A percentile compares a stretch with the other conserved stretches of the same genome.
Conservation (phyloP, 805 yeast genomes). For the Torulaspora quercuum region DNA sequence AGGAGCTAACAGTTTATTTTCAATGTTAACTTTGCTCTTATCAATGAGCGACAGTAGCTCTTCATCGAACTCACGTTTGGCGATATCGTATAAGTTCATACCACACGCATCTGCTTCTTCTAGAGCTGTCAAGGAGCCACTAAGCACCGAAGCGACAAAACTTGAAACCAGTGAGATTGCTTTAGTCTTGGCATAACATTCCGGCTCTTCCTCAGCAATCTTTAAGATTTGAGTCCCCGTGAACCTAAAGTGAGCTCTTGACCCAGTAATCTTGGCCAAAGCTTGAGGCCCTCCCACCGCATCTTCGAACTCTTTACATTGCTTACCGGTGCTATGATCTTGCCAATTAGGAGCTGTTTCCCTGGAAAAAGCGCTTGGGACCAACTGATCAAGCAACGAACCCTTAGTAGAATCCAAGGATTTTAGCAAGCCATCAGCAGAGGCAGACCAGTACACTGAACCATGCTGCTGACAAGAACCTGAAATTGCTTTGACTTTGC, state of each 20-base stretch:
- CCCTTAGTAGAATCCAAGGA: slow-evolving; percentile 34
- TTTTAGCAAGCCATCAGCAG: slow-evolving; percentile 43
- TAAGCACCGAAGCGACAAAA: slow-evolving; percentile 67
- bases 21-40: slow-evolving; percentile 24
- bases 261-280: slow-evolving; percentile 72
- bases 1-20: slow-evolving; percentile 43
- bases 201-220: slow-evolving; percentile 50
- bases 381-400: slow-evolving; percentile 47
- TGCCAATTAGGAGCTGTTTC: slow-evolving; percentile 88
- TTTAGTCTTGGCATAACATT: slow-evolving; percentile 51
- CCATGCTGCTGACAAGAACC: slow-evolving; percentile 96
- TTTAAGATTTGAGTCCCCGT: slow-evolving; percentile 91
- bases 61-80: slow-evolving; percentile 52
- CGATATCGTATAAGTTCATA: slow-evolving; percentile 79
- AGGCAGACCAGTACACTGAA: slow-evolving; percentile 70
- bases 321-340: slow-evolving; percentile 80
- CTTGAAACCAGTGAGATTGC: slow-evolving; percentile 74
- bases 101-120: slow-evolving; percentile 93
- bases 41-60: slow-evolving; percentile 46
- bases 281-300: slow-evolving; percentile 54
- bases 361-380: slow-evolving; percentile 54
- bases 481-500: slow-evolving; percentile 58
- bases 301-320: slow-evolving; percentile 58
- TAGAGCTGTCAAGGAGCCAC: slow-evolving; percentile 59
- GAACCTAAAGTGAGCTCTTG: slow-evolving; percentile 83